phyloP scores from a whole-genome alignment of 225 moss, liverwort and hornwort genomes.

The Pleurozium schreberi region DNA sequence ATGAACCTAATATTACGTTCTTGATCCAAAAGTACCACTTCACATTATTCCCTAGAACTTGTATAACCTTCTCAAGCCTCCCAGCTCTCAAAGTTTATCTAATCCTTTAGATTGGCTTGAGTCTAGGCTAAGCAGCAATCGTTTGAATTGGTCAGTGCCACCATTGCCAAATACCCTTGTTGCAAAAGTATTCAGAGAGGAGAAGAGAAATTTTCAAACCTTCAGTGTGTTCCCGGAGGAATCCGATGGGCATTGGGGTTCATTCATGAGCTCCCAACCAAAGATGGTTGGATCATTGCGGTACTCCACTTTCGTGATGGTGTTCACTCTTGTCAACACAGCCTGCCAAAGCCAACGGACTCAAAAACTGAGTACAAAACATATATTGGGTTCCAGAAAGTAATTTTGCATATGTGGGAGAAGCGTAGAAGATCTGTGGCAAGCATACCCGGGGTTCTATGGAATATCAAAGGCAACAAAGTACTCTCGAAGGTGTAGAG shows the following conservation, averaged over 20 bases:
- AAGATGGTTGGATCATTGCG: constrained; percentile 35
- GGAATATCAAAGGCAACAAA: background rate
- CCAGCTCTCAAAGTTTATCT: background rate
- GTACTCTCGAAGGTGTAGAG: too few relatives aligned
- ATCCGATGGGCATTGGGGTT: constrained; percentile 32
- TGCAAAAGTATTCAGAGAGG: background rate
- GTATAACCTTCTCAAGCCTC: too few relatives aligned
- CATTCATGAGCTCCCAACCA: constrained; percentile 54
- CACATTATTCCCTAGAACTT: background rate
- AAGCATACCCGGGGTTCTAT: background rate
- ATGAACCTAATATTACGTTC: background rate
- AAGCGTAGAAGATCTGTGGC: too few relatives aligned
- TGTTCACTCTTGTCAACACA: constrained; percentile 44
- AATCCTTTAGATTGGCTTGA: background rate
- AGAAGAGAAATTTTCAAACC: background rate
- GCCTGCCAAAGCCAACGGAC: constrained; percentile 7
- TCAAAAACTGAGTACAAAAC: background rate
- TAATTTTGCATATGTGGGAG: too few relatives aligned
- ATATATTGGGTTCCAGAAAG: background rate
- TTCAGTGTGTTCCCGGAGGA: constrained; percentile 22
- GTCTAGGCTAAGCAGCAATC: background rate
- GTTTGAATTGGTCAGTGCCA: background rate
- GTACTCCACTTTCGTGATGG: constrained; percentile 35
- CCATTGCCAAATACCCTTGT: background rate
- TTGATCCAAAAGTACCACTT: background rate